Base-by-base conservation (phyloP, 768 basidiomycete species). In the Heimioporus sp. region DNA sequence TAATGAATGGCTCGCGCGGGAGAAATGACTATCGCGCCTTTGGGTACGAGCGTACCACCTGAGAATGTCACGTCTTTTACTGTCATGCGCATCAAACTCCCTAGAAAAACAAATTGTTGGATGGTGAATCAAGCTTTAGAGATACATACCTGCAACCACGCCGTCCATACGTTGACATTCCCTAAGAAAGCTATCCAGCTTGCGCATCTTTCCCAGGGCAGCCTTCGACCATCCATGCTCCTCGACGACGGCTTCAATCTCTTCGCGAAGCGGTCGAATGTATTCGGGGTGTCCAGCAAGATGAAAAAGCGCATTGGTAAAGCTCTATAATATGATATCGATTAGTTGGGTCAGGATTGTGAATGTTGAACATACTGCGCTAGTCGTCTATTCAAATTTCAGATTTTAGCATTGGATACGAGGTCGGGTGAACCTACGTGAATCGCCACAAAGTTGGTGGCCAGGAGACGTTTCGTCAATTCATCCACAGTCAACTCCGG, bases 181-280 rank as follows among this genome's bases (percentile, higher is more conserved):
- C 48, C 63, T 70, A 39, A 76, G 37, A 44, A 77, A 75, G 48
- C 73, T 76, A 44, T 76, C 74, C 5, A 75, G 43, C 52, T 67
- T 70, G 49, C 55, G 64, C 62, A 72, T 63, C 39, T 67, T 65
- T 15, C 35, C 51, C 34, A 72, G 41, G 1, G 61, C 55, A 2
- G 35, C 52, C 46, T 66, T 67, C 1, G 56, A 56, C 63, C 67
- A 72, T 30, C 59, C 70, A 1, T 71, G 63, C 6, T 59, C 40
- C 5, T 34, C 30, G n/a, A 72, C 32, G 19, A 67, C 58, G 0
- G 42, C 43, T 35, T 73, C 72, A 32, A 72, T 58, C 49, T 78
- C 77, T 42, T 72, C 63, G 0, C 75, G 68, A 10, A 78, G 62
- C 2, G 66, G 65, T 12, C 57, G 58, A 4, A 67, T 51, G 44